phyloP scores from a whole-genome alignment of 202 grass and related monocot species.

The Elaeis oleifera region DNA sequence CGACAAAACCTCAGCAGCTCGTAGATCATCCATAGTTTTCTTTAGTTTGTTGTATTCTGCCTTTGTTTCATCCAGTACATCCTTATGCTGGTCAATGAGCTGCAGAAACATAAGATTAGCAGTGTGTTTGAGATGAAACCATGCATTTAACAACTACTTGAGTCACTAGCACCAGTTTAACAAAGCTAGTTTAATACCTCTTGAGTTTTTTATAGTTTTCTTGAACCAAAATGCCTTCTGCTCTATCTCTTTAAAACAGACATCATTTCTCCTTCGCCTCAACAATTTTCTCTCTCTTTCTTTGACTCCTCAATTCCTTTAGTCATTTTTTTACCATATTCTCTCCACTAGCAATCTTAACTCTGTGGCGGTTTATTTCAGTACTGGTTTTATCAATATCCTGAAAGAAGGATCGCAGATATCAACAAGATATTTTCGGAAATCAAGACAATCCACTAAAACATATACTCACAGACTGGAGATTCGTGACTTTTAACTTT shows the following conservation, averaged over 20 bases:
- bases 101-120: conserved; percentile 26
- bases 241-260: conserved; percentile 59
- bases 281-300: conserved; percentile 72
- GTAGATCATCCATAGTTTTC: conserved; percentile 76
- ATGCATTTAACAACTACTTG: conserved; percentile 1
- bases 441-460: conserved; percentile 1
- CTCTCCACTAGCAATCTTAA: conserved; percentile 61
- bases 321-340: conserved; percentile 60
- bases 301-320: conserved; percentile 60
- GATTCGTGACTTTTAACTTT: conserved; percentile 70
- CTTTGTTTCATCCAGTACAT: conserved; percentile 72
- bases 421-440: background rate
- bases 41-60: conserved; percentile 64
- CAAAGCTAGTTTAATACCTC: conserved; percentile 47
- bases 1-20: conserved; percentile 54
- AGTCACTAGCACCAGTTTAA: conserved; percentile 6
- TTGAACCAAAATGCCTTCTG: conserved; percentile 70
- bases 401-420: conserved; percentile 27
- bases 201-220: conserved; percentile 78
- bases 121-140: background rate
- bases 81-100: conserved; percentile 74
- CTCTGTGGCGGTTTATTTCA: conserved; percentile 79
- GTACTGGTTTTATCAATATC: conserved; percentile 88
- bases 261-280: conserved; percentile 49
- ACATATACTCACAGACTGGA: conserved; percentile 67